Base-by-base conservation (phyloP, 306 rosid species). In the Fragaria ananassa region DNA sequence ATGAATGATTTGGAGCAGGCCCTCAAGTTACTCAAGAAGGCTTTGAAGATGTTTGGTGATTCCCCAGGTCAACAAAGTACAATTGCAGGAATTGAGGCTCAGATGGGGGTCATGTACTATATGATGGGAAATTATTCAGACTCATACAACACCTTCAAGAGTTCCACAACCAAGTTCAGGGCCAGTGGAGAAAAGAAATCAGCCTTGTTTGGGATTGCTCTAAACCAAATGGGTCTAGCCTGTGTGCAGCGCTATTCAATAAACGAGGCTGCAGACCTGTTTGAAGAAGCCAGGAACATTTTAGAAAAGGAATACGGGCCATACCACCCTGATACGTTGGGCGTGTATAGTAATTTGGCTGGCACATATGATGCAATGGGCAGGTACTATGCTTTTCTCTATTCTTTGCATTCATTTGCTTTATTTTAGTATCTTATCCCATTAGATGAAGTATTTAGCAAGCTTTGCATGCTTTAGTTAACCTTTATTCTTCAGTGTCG, bases 311-410 rank as follows among this genome's bases (percentile, higher is more conserved):
- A 93, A 81, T 89, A 85, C 70, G 97, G 96, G 37, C 94, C 91
- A 66, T 86, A 84, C 78, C 98, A 93, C 74, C 86, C 87, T 1
- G 93, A 90, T 49, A 93, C 98, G 53, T 82, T 93, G 64, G 96
- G 94, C 23, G 98, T 93, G 57, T 87, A 84, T 25, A 93, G 98
- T 87, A 93, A 93, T 80, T 83, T 93, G 62, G 94, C 98, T 21
- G 98, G 94, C 12, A 90, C 93, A 29, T 90, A 93, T 34, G 98
- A 93, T 80, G 98, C 98, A 81, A 90, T 93, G 98, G 96, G 96
- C 69, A 93, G 98, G 98, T 90, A 86, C n/a, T n/a, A 3, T 56
- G 46, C 18, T 79, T 42, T 76, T 15, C 45, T 34, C 18, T 51
- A 35, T 57, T 82, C 23, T 17, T 44, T 4, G 42, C n/a, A 4